These are phyloP conservation scores for Magnusiomyces clavatus DNA, from an alignment of 1,139 yeast species.

Conservation along the genomic window DNA sequence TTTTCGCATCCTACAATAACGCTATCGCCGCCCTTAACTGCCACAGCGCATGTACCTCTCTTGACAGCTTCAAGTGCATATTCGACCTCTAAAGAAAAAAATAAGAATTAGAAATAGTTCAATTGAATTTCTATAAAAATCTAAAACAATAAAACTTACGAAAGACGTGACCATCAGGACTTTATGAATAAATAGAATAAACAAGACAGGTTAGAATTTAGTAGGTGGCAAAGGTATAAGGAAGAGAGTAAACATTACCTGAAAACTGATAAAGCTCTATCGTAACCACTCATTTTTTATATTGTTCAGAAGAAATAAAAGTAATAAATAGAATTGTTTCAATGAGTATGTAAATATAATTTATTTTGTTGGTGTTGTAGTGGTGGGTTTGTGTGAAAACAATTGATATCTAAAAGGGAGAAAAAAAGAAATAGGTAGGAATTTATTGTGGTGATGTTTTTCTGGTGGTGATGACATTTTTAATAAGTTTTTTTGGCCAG, in stretches of 20 bases:
- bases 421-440: slow-evolving; percentile 6
- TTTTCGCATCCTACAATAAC: slow-evolving; percentile 96
- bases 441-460: neutral
- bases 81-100: slow-evolving; percentile 59
- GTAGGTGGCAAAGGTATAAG: neutral
- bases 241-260: slow-evolving; percentile 50
- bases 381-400: neutral
- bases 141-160: slow-evolving; percentile 39
- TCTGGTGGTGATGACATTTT: neutral
- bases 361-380: slow-evolving; percentile 6
- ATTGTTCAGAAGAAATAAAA: too few species aligned
- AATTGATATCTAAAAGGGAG: neutral
- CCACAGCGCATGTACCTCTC: slow-evolving; percentile 97
- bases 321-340: too few species aligned
- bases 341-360: neutral
- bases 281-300: slow-evolving; percentile 87
- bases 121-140: neutral
- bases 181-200: slow-evolving; percentile 27
- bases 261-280: slow-evolving; percentile 95
- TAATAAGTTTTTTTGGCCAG: too few species aligned
- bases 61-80: slow-evolving; percentile 97
- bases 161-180: slow-evolving; percentile 98
- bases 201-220: neutral
- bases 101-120: slow-evolving; percentile 4
- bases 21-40: slow-evolving; percentile 81